Base-by-base conservation (phyloP, 2,329 filamentous ascomycete genomes). In the Fusarium drepaniforme region DNA sequence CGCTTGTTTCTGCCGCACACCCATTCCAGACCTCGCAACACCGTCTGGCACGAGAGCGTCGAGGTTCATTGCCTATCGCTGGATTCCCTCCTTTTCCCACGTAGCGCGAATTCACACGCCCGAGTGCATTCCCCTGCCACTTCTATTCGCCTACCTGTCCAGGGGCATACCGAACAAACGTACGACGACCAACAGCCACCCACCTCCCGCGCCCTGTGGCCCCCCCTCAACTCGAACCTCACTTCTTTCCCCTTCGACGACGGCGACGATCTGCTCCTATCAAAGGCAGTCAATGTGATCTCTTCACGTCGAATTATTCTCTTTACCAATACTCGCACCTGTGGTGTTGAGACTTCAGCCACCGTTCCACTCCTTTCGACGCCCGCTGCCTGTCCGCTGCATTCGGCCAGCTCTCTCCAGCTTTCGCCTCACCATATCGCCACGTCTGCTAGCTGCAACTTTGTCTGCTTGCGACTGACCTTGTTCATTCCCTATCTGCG, bases 41-140 rank as follows among this genome's bases (percentile, higher is more conserved):
- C 72, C 79, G 80, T 81, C 80, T 81, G 80, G 80, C 70, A 81
- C 80, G 80, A 81, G 72, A 80, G 75, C 76, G 72, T 75, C 70
- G 79, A 75, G 74, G 75, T 49, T 77, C 70, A 68, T 66, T 71
- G 66, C 64, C 71, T 67, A 70, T 74, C 71, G 71, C 73, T 75
- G 68, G 68, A 64, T 70, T 66, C 73, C 61, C 66, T 77, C 71
- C 67, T 72, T 73, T 71, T 58, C 64, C 57, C 56, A 64, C 18
- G 51, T 68, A 75, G 69, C 71, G 73, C 74, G 61, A 72, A 68
- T 67, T 61, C 62, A 69, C 75, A 68, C 62, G 53, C 57, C 61
- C 42, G 66, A 66, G 67, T 73, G 46, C 70, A 73, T 71, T 76
- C 70, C 68, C 68, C 61, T 42, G 64, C 57, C 37, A 40, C 56